Evolutionary conservation across 164 flowering plant species (phyloP), one percentile per base, ranked within the genome.

Genomic region (Saururus chinensis): DNA sequence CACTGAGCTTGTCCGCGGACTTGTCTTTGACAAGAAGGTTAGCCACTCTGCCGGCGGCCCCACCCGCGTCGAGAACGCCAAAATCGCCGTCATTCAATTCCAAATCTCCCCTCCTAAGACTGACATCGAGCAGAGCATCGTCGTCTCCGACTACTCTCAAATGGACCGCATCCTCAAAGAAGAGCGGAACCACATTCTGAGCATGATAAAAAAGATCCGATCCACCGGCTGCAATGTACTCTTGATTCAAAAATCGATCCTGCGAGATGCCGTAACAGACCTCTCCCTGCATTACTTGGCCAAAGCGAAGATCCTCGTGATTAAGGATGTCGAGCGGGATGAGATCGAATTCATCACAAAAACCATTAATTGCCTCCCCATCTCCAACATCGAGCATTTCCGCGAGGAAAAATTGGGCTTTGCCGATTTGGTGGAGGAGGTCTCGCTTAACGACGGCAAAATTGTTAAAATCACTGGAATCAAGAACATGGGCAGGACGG

Each of bases 101-200:
- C 96, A 87, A 79, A 89, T 92, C 58, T 89, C 96, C 6, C 96
- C 98, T 0, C 98, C 98, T 0, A 92, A 92, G 73, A 87, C 96
- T 7, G 96, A 92, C 67, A 92, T 89, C 40, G 96, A 92, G 70
- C 98, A 92, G 84, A 83, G 87, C 53, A 86, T 92, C 54, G 87
- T 92, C 37, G 95, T 89, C 37, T 85, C 93, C 0, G 96, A 92
- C 71, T 92, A 92, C 63, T 72, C 93, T 0, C 96, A 89, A 74
- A 92, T 92, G 96, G 98, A 92, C 74, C 76, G 98, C 77, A 89
- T 89, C 56, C 66, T 92, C 80, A 92, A 89, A 66, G 96, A 89
- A 75, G 96, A 92, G 81, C 77, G 96, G 73, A 88, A 84, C 52
- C 88, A 89, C 68, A 92, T 92, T 56, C 71, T 92, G 60, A 82